Base-by-base conservation (phyloP, 257 asterid genomes). In the Gynochthodes officinalis region DNA sequence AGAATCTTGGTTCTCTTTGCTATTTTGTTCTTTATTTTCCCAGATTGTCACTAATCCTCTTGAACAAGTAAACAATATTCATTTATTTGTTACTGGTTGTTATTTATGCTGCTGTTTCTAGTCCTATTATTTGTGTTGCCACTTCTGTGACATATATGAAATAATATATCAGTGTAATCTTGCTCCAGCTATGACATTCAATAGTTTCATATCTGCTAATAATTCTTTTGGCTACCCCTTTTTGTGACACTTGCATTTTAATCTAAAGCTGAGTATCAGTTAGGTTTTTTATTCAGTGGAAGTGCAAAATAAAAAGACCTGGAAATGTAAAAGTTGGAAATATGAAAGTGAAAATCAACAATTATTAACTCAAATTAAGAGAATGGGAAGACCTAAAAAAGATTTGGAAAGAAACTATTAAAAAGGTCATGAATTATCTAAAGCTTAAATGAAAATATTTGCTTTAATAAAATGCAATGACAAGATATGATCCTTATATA, bases 1-100 rank as follows among this genome's bases (percentile, higher is more conserved):
- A 44, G 42, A 23, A 57, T 32, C 54, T 67, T 81, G 16, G 42
- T 75, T 59, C 1, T 67, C 40, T 25, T 42, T 53, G 30, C 30
- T 66, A 35, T 13, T 19, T 55, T 15, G 18, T 65, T 39, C 60
- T 5, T 40, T 28, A 49, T 44, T 15, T 46, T 32, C n/a, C 69
- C 32, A 33, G 16, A 39, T 62, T 64, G n/a, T 18, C 32, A 30
- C 42, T 67, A 42, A 58, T 74, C 28, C 42, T 23, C 69, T 0
- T 21, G 32, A 32, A 42, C 12, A 40, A 70, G 40, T 32, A 13
- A 52, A 58, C 7, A 39, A 18, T 9, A 53, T 64, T 53, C 35
- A 50, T 5, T 74, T 55, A 25, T 53, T 54, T 48, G 30, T 19
- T 30, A 27, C 77, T 7, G 7, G 23, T 5, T 30, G 0, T 33